A percentile compares a stretch with the other conserved stretches of the same genome.
Evolutionary conservation across 2,329 filamentous ascomycete genomes (phyloP).

Genomic region (Coniochaeta sp.): DNA sequence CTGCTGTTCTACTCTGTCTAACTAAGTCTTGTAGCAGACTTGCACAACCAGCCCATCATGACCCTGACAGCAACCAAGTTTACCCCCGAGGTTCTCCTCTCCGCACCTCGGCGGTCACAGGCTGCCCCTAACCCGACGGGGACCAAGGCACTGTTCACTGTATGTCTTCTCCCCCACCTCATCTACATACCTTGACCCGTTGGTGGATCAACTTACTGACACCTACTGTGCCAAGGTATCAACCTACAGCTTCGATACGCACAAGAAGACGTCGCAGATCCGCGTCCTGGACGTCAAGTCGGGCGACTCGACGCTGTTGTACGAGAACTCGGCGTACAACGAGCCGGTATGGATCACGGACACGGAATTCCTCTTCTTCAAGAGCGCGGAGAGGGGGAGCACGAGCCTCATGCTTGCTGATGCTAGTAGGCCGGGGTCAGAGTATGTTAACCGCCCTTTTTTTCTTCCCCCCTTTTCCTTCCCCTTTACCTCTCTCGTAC

Average conservation of each 20-base stretch:
- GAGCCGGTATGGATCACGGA: conserved; percentile 74
- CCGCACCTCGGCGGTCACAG: conserved; percentile 64
- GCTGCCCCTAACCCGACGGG: conserved; percentile 64
- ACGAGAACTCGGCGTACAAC: conserved; percentile 55
- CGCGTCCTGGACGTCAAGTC: conserved; percentile 61
- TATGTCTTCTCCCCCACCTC: conserved; percentile 19
- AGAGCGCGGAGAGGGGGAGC: conserved; percentile 35
- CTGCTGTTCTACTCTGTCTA: background rate
- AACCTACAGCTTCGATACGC: conserved; percentile 72
- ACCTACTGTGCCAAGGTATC: conserved; percentile 45
- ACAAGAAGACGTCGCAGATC: conserved; percentile 62
- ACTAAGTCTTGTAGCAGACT: background rate
- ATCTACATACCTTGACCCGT: background rate
- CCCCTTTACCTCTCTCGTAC: too few species aligned
- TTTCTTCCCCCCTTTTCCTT: background rate
- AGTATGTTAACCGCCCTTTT: background rate
- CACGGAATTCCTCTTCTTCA: conserved; percentile 51
- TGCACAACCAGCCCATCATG: conserved; percentile 38
- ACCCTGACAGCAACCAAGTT: conserved; percentile 64
- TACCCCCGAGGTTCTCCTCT: conserved; percentile 70
- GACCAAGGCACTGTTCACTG: conserved; percentile 58
- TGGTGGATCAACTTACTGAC: conserved; percentile 16
- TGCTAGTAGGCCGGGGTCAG: conserved; percentile 21
- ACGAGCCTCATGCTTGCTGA: conserved; percentile 38
- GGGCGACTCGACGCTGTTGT: conserved; percentile 59